phyloP scores from a whole-genome alignment of 352 stramenopile species.

The Pythium grandisporangium region DNA sequence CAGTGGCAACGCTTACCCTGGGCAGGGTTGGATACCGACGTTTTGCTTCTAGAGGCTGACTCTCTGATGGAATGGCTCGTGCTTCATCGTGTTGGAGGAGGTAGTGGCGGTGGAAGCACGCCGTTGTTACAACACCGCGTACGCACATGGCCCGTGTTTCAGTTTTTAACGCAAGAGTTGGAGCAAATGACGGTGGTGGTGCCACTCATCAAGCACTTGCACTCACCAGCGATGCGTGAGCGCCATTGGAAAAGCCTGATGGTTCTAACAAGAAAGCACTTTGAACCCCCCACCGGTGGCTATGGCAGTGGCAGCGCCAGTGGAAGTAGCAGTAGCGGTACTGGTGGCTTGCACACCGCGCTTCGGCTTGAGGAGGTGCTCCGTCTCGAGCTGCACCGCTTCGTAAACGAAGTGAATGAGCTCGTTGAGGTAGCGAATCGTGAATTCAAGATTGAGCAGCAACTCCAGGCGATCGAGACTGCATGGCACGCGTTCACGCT shows the following conservation, averaged over 20 bases:
- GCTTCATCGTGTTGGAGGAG: too few species aligned
- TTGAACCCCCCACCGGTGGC: constrained; percentile 27
- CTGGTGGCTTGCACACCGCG: constrained; percentile 12
- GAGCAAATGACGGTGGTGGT: constrained; percentile 90
- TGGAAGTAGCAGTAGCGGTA: constrained; percentile 1
- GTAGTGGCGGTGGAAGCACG: too few species aligned
- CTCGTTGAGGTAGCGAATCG: constrained; percentile 92
- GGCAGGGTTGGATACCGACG: constrained; percentile 84
- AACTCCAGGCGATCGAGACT: constrained; percentile 88
- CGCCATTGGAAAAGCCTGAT: constrained; percentile 87
- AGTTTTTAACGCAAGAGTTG: constrained; percentile 84
- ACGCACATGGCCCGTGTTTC: constrained; percentile 89
- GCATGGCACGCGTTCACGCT: constrained; percentile 88
- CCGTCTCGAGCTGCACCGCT: constrained; percentile 85
- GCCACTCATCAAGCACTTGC: constrained; percentile 84
- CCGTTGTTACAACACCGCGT: constrained; percentile 31
- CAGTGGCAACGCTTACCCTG: constrained; percentile 86
- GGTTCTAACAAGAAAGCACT: constrained; percentile 82
- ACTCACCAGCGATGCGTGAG: constrained; percentile 81
- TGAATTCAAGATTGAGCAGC: constrained; percentile 97
- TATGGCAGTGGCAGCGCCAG: too few species aligned
- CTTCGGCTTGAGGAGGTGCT: constrained; percentile 91
- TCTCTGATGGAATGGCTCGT: constrained; percentile 39
- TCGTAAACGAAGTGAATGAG: constrained; percentile 92
- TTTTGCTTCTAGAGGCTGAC: constrained; percentile 88